Conservation (phyloP, 163 green algal genomes). For the Scenedesmus sp. region DNA sequence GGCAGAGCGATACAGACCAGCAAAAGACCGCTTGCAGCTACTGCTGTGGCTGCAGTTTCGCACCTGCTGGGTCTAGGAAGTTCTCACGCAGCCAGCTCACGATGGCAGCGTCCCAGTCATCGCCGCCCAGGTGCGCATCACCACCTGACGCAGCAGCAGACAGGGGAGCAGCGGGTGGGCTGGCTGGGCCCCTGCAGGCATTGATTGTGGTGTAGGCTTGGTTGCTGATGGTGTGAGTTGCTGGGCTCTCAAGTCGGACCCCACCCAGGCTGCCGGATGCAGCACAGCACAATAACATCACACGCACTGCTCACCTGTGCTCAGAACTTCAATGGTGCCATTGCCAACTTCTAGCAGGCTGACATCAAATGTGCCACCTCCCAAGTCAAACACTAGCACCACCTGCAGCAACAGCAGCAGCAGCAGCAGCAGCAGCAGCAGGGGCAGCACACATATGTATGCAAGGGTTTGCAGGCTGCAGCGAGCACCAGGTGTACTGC, state of each 20-base stretch:
- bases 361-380: slow-evolving; percentile 96
- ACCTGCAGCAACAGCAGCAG: slow-evolving; percentile 68
- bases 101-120: slow-evolving; percentile 92
- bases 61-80: slow-evolving; percentile 67
- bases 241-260: not conserved
- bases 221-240: not conserved
- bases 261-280: no score
- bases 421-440: slow-evolving; percentile 51
- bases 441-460: not conserved
- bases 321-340: slow-evolving; percentile 90
- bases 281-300: not conserved
- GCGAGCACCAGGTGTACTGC: not conserved
- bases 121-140: slow-evolving; percentile 88
- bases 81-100: slow-evolving; percentile 76
- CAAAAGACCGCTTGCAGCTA: not conserved
- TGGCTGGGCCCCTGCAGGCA: not conserved
- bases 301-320: slow-evolving; percentile 59
- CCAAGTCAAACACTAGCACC: slow-evolving; percentile 95
- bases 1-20: no score
- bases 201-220: not conserved
- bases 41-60: not conserved
- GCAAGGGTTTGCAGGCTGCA: not conserved
- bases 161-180: not conserved
- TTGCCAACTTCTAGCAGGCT: slow-evolving; percentile 89
- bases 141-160: slow-evolving; percentile 66